Percentiles rank a stretch among this genome's conserved stretches.
Evolutionary conservation across 1,284 basidiomycete species (phyloP).

Genomic region (Lentinula novae-zelandiae): DNA sequence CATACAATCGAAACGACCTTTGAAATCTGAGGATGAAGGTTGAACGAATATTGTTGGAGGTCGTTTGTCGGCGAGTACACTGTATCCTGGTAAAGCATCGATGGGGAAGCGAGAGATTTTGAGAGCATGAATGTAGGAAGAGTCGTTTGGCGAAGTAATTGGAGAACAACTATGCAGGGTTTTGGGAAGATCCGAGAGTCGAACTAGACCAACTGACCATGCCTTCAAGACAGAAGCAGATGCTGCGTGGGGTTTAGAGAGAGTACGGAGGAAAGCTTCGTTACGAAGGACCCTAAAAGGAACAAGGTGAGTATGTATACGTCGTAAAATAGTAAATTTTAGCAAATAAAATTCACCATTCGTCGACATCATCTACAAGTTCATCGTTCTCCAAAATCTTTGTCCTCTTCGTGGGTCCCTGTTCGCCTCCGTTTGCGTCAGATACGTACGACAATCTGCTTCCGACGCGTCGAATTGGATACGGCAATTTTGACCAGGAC

Average conservation of each 20-base stretch:
- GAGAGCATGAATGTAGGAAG: background rate
- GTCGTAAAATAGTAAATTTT: too few relatives aligned
- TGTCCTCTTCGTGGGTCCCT: background rate
- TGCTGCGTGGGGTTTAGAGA: background rate
- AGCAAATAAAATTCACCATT: constrained; percentile 6
- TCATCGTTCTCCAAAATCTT: constrained; percentile 5
- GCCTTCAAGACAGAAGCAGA: background rate
- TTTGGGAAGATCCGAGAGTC: constrained; percentile 5
- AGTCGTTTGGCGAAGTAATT: background rate
- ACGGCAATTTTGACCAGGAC: constrained; percentile 6
- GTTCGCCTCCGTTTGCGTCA: background rate
- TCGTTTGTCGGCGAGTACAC: constrained; percentile 7
- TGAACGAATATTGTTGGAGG: constrained; percentile 6
- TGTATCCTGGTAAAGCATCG: constrained; percentile 6
- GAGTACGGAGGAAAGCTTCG: constrained; percentile 4
- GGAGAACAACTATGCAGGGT: background rate
- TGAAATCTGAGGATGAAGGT: constrained; percentile 3
- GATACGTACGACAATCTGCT: background rate
- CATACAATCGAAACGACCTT: constrained; percentile 5
- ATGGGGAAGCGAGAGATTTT: background rate
- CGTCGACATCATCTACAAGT: constrained; percentile 11
- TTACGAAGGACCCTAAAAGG: constrained; percentile 10
- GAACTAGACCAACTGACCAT: constrained; percentile 11
- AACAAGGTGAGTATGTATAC: background rate
- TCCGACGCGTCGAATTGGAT: constrained; percentile 1